phyloP scores from a whole-genome alignment of 805 yeast genomes.

The Candida stauntonica region DNA sequence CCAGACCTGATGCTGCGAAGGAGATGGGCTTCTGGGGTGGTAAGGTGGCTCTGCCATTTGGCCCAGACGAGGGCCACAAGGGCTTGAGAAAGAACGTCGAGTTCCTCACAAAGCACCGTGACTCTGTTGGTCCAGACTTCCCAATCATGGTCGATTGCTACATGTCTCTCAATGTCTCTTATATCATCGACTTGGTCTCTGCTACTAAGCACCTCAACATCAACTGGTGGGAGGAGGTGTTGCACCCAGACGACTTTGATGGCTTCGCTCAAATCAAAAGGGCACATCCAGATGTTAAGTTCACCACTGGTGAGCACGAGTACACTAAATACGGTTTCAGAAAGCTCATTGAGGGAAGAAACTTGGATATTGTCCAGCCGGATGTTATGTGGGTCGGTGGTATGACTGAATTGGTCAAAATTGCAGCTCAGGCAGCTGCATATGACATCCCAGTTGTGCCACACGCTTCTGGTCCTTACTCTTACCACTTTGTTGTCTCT shows the following conservation, averaged over 20 bases:
- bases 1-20: slow-evolving; percentile 44
- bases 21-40: slow-evolving; percentile 51
- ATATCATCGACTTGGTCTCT: slow-evolving; percentile 40
- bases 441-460: slow-evolving; percentile 51
- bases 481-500: slow-evolving; percentile 46
- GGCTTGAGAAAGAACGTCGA: slow-evolving; percentile 44
- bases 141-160: slow-evolving; percentile 52
- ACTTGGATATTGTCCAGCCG: slow-evolving; percentile 45
- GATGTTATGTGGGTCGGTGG: slow-evolving; percentile 55
- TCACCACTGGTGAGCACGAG: slow-evolving; percentile 52
- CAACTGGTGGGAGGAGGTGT: slow-evolving; percentile 50
- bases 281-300: slow-evolving; percentile 44
- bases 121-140: slow-evolving; percentile 46
- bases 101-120: slow-evolving; percentile 40
- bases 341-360: slow-evolving; percentile 45
- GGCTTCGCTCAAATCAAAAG: slow-evolving; percentile 42
- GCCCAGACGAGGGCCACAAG: slow-evolving; percentile 47
- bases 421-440: slow-evolving; percentile 47
- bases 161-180: slow-evolving; percentile 47
- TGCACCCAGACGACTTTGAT: slow-evolving; percentile 48
- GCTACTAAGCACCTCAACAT: slow-evolving; percentile 43
- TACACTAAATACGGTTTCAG: slow-evolving; percentile 48
- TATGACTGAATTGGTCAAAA: slow-evolving; percentile 42
- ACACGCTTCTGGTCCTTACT: slow-evolving; percentile 51
- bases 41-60: slow-evolving; percentile 46